A percentile compares a stretch with the other conserved stretches of the same genome.
Evolutionary conservation across 2,329 filamentous ascomycete genomes (phyloP).

Genomic region (Macrophomina pseudophaseolina): DNA sequence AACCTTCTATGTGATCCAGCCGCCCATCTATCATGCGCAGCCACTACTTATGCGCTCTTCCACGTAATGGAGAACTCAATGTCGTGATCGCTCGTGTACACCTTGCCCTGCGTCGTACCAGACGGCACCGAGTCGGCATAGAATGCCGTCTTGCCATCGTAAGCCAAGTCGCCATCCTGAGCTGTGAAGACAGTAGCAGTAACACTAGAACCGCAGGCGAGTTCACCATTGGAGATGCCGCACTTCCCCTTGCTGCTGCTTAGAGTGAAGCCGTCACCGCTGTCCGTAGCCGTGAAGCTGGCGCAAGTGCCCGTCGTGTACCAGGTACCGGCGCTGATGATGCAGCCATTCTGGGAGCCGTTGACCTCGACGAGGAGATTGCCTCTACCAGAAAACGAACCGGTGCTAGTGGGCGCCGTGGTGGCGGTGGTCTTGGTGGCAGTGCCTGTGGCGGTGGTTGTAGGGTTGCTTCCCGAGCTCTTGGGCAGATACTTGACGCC

Average conservation of each 20-base stretch:
- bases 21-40: not conserved
- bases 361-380: conserved; percentile 61
- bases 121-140: conserved; percentile 51
- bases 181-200: conserved; percentile 50
- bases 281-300: conserved; percentile 61
- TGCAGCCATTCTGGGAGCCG: conserved; percentile 63
- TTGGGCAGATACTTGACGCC: conserved; percentile 72
- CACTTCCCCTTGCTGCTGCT: conserved; percentile 65
- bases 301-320: conserved; percentile 71
- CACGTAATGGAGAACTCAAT: conserved; percentile 17
- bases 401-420: conserved; percentile 35
- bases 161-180: conserved; percentile 43
- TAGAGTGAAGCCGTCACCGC: conserved; percentile 59
- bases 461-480: conserved; percentile 38
- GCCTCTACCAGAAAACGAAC: conserved; percentile 61
- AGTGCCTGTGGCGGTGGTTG: conserved; percentile 39
- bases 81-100: conserved; percentile 41
- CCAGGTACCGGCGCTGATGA: conserved; percentile 71
- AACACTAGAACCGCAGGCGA: conserved; percentile 61
- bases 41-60: not conserved
- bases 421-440: conserved; percentile 33
- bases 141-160: conserved; percentile 46
- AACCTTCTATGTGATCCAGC: not conserved
- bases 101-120: conserved; percentile 51
- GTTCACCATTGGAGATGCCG: conserved; percentile 57